phyloP scores from a whole-genome alignment of 2,329 filamentous ascomycete genomes.

The Penicillium psychrosexuale region DNA sequence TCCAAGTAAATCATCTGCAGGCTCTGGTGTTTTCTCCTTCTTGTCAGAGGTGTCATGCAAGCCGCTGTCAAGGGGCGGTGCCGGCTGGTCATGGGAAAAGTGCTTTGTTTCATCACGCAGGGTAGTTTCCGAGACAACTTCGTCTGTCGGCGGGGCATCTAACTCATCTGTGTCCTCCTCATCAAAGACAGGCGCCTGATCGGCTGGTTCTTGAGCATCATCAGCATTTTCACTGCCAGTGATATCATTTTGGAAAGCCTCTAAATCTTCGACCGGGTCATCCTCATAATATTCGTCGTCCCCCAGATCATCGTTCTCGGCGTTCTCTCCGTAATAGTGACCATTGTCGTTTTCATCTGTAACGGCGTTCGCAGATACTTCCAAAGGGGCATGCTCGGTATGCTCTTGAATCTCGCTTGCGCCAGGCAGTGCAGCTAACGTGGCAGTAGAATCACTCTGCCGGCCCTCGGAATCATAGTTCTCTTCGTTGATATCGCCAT shows the following conservation, averaged over 20 bases:
- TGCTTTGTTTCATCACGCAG: constrained; percentile 12
- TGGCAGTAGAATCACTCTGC: constrained; percentile 30
- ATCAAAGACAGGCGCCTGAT: constrained; percentile 11
- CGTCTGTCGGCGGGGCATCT: constrained; percentile 12
- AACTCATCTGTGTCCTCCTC: constrained; percentile 8
- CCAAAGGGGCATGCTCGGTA: constrained; percentile 11
- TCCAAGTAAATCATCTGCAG: constrained; percentile 32
- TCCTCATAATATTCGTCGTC: constrained; percentile 12
- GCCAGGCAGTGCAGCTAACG: constrained; percentile 22
- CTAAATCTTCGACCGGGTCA: constrained; percentile 13
- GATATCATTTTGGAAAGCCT: constrained; percentile 8
- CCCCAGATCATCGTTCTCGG: constrained; percentile 15
- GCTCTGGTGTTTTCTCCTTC: constrained; percentile 16
- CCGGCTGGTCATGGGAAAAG: constrained; percentile 17
- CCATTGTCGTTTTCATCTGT: constrained; percentile 36
- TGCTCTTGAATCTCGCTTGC: constrained; percentile 15
- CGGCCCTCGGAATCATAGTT: constrained; percentile 30
- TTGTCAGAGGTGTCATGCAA: constrained; percentile 8
- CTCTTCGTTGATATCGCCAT: constrained; percentile 13
- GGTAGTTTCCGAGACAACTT: constrained; percentile 11
- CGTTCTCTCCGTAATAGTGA: constrained; percentile 11
- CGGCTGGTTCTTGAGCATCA: constrained; percentile 2
- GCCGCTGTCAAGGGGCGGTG: constrained; percentile 18
- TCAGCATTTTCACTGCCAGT: constrained; percentile 5
- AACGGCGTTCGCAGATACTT: constrained; percentile 6